Base-by-base conservation (phyloP, 2,329 filamentous ascomycete species). In the Chlorencoelia australis region DNA sequence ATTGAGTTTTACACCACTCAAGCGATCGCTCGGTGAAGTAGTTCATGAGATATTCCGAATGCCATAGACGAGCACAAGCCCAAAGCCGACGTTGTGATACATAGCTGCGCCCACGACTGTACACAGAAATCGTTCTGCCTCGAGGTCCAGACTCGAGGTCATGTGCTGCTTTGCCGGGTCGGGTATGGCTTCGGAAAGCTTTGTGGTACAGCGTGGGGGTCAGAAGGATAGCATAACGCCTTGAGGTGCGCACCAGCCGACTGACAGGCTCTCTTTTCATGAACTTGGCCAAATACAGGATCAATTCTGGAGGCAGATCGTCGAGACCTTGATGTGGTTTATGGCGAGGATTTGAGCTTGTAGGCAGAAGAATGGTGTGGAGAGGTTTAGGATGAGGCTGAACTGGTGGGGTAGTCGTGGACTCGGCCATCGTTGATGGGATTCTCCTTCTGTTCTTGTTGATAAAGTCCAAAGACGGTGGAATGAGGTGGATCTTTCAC, bases 171-270 rank as follows among this genome's bases (percentile, higher is more conserved):
- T n/a, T n/a, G n/a, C n/a, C n/a, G 16, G 30, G 30, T 9, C 35
- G 35, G 22, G 22, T 33, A 25, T 37, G 35, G 19, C 35, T 21
- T 10, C 35, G 35, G 18, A 37, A 37, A 21, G 35, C 35, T 27
- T 33, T 37, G 6, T 33, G 29, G 9, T 37, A 37, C 21, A 37
- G 30, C 7, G 27, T 21, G 9, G 24, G 30, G 3, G 22, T 37
- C 7, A 37, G 17, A 4, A 37, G 19, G 7, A 9, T 20, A 10
- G 35, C 35, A 17, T 37, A 17, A 6, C 35, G 35, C 21, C 17
- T 33, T 2, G 35, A 37, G n/a, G 35, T 37, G 13, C 27, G 22
- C 13, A 37, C 18, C 7, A 37, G 18, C 11, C 21, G 21, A 15
- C 33, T 37, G 11, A 37, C 29, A 14, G 35, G 35, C 18, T 22